A percentile compares a stretch with the other conserved stretches of the same genome.
Evolutionary conservation across 1,284 basidiomycete genomes (phyloP).

Genomic region (Porodaedalea pini): DNA sequence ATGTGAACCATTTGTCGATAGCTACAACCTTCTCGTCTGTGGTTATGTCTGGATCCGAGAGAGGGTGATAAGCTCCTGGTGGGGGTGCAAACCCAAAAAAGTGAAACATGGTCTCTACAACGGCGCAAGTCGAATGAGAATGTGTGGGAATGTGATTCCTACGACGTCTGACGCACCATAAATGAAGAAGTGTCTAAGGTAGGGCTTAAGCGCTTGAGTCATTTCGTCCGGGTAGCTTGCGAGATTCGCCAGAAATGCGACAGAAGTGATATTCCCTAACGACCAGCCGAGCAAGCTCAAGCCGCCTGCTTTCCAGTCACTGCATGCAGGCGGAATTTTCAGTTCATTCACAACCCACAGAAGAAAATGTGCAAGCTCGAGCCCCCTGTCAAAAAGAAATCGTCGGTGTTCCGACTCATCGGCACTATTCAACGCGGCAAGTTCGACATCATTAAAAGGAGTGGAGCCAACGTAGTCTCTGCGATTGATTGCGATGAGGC

Average conservation of each 20-base stretch:
- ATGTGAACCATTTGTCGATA: conserved; percentile 2
- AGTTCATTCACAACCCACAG: conserved; percentile 15
- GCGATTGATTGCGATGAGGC: conserved; percentile 25
- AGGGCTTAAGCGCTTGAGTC: conserved; percentile 1
- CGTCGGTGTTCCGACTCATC: conserved; percentile 13
- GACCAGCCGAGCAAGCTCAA: conserved; percentile 19
- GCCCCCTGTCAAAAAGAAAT: conserved; percentile 17
- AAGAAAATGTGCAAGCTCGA: conserved; percentile 21
- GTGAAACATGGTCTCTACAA: conserved; percentile 5
- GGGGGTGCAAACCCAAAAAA: conserved; percentile 7
- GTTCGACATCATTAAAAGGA: conserved; percentile 21
- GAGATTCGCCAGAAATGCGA: conserved; percentile 13
- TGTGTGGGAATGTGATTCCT: background rate
- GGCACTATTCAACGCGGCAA: conserved; percentile 11
- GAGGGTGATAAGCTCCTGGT: conserved; percentile 13
- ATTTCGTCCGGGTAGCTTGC: background rate
- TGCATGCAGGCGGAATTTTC: conserved; percentile 6
- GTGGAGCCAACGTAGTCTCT: conserved; percentile 27
- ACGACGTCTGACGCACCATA: conserved; percentile 5
- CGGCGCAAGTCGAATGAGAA: background rate
- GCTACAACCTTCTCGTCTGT: background rate
- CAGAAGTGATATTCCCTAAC: conserved; percentile 15
- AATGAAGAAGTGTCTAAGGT: conserved; percentile 10
- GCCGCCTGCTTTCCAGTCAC: conserved; percentile 3
- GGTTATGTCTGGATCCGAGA: conserved; percentile 6